These are phyloP conservation scores for Thelonectria discophora DNA, from an alignment of 2,329 filamentous ascomycete species.

Conservation along the genomic window DNA sequence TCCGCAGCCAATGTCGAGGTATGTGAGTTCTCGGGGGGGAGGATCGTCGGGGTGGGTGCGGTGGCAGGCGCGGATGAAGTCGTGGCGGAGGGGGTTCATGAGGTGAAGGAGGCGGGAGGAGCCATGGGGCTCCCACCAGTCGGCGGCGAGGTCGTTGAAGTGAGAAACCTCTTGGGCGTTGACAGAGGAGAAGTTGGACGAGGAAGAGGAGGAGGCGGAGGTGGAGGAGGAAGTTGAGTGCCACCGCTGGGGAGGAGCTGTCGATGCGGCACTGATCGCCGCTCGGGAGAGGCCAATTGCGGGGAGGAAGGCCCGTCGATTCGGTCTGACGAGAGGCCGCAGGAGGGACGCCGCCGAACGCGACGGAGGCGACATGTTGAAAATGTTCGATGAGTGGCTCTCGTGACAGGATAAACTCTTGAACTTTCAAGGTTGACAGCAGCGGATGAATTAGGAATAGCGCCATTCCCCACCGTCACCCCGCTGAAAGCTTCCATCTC, in stretches of 20 bases:
- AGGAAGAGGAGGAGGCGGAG: slow-evolving; percentile 2
- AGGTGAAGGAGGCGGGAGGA: slow-evolving; percentile 92
- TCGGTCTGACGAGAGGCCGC: slow-evolving; percentile 32
- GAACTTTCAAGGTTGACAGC: slow-evolving; percentile 17
- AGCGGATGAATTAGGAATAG: slow-evolving; percentile 3
- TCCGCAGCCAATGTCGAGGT: slow-evolving; percentile 94
- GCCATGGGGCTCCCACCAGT: slow-evolving; percentile 97
- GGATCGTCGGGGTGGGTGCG: slow-evolving; percentile 56
- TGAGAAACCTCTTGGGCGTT: slow-evolving; percentile 90
- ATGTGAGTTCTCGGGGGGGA: slow-evolving; percentile 60
- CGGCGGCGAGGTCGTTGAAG: slow-evolving; percentile 91
- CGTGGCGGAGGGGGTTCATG: slow-evolving; percentile 96
- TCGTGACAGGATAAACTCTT: slow-evolving; percentile 12
- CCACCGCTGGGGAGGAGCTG: slow-evolving; percentile 26
- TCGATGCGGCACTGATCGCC: slow-evolving; percentile 9
- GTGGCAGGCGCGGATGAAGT: slow-evolving; percentile 83
- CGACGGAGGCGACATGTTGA: slow-evolving; percentile 39
- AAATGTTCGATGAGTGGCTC: slow-evolving; percentile 19
- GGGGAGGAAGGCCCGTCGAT: slow-evolving; percentile 11
- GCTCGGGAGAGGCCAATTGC: slow-evolving; percentile 17
- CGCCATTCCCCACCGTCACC: neutral
- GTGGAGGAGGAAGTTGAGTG: slow-evolving; percentile 33
- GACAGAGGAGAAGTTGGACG: slow-evolving; percentile 70
- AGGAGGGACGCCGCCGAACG: slow-evolving; percentile 35
- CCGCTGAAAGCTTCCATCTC: neutral